These are phyloP conservation scores for Helminthosporium solani DNA, from an alignment of 2,329 filamentous ascomycete species.

Conservation along the genomic window DNA sequence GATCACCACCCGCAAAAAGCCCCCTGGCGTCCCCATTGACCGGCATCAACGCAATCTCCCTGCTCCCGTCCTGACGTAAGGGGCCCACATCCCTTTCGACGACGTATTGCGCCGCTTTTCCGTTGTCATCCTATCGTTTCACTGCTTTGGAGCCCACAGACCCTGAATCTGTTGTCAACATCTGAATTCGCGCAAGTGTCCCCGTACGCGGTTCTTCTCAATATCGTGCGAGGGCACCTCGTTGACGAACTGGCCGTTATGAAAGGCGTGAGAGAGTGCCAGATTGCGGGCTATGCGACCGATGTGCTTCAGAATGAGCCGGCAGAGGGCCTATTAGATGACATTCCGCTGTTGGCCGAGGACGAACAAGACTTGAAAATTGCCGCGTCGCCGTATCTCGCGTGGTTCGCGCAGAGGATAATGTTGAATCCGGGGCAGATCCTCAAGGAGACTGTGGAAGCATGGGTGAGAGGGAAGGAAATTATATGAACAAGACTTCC, in stretches of 20 bases:
- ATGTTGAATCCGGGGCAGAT: constrained; percentile 49
- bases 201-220: constrained; percentile 49
- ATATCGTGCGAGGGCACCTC: constrained; percentile 53
- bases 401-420: constrained; percentile 54
- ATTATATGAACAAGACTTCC: constrained; percentile 22
- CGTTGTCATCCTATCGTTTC: constrained; percentile 42
- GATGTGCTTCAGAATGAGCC: constrained; percentile 55
- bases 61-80: constrained; percentile 10
- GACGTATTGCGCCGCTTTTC: constrained; percentile 41
- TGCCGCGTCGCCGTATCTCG: constrained; percentile 55
- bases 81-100: constrained; percentile 39
- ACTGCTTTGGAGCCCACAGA: constrained; percentile 35
- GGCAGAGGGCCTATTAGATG: constrained; percentile 41
- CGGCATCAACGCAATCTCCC: too few species aligned
- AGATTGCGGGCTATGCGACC: constrained; percentile 52
- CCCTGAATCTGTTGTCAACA: constrained; percentile 35
- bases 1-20: constrained; percentile 46
- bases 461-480: constrained; percentile 43
- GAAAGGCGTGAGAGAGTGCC: constrained; percentile 46
- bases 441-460: constrained; percentile 51
- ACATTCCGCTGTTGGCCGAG: constrained; percentile 47
- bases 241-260: constrained; percentile 53
- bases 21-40: constrained; percentile 8
- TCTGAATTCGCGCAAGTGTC: constrained; percentile 50
- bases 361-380: constrained; percentile 51